Evolutionary conservation across 164 flowering plant genomes (phyloP).

Genomic region (Tinospora cordifolia): DNA sequence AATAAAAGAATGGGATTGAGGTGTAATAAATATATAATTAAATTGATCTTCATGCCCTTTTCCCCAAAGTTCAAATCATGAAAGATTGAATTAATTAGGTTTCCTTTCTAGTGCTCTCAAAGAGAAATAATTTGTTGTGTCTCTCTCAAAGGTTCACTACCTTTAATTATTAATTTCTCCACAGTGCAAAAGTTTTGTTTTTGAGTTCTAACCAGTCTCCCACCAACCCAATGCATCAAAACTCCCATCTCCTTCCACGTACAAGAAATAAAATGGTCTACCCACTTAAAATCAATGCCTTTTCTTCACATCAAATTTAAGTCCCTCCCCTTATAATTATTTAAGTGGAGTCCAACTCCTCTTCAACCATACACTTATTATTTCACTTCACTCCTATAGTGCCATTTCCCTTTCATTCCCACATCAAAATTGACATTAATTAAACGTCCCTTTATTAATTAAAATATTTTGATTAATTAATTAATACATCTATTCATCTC

Average conservation of each 20-base stretch:
- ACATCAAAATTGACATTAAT: background rate
- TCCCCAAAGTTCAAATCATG: background rate
- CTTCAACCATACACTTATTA: constrained; percentile 37
- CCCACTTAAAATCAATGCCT: constrained; percentile 36
- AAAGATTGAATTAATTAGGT: background rate
- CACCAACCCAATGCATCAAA: constrained; percentile 2
- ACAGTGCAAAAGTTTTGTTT: background rate
- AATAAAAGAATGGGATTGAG: no score
- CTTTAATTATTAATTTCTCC: background rate
- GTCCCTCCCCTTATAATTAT: constrained; percentile 4
- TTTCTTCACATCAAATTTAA: constrained; percentile 36
- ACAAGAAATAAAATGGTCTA: constrained; percentile 26
- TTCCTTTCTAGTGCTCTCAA: background rate
- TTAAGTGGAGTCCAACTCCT: constrained; percentile 87
- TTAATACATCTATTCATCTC: background rate
- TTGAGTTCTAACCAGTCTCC: background rate
- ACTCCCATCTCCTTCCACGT: constrained; percentile 49
- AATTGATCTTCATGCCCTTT: background rate
- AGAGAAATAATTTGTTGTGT: background rate
- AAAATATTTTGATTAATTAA: background rate
- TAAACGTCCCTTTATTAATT: background rate
- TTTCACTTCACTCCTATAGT: constrained; percentile 17
- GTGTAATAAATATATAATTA: no score
- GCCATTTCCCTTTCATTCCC: constrained; percentile 45
- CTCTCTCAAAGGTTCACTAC: background rate